Conservation (phyloP, 306 rosid species). For the Quercus robur region DNA sequence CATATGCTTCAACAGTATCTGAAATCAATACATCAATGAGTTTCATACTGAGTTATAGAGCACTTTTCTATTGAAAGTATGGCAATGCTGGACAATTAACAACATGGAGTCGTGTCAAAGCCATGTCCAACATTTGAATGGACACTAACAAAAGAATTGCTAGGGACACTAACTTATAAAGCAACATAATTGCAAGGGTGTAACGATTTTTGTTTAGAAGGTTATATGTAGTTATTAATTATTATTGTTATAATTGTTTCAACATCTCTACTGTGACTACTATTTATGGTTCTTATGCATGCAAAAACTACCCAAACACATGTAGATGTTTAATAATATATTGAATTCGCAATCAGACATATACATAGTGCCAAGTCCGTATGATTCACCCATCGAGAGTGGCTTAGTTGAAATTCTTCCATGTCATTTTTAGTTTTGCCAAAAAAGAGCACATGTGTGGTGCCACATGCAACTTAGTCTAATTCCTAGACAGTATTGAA, state of each 20-base stretch:
- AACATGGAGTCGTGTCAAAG: background rate
- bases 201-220: background rate
- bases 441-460: background rate
- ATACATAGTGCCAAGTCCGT: background rate
- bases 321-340: background rate
- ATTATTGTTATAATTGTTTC: background rate
- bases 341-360: background rate
- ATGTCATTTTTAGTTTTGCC: background rate
- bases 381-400: background rate
- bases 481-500: background rate
- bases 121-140: background rate
- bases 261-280: background rate
- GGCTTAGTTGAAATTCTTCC: background rate
- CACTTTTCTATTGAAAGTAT: background rate
- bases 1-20: slow-evolving; percentile 77
- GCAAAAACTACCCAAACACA: background rate
- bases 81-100: background rate
- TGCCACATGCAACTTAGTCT: background rate
- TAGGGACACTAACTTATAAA: background rate
- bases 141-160: background rate
- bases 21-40: slow-evolving; percentile 22
- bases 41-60: background rate
- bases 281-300: background rate
- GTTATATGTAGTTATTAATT: background rate
- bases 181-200: background rate